phyloP scores from a whole-genome alignment of 2,329 filamentous ascomycete genomes.

The Xylariaceae sp. region DNA sequence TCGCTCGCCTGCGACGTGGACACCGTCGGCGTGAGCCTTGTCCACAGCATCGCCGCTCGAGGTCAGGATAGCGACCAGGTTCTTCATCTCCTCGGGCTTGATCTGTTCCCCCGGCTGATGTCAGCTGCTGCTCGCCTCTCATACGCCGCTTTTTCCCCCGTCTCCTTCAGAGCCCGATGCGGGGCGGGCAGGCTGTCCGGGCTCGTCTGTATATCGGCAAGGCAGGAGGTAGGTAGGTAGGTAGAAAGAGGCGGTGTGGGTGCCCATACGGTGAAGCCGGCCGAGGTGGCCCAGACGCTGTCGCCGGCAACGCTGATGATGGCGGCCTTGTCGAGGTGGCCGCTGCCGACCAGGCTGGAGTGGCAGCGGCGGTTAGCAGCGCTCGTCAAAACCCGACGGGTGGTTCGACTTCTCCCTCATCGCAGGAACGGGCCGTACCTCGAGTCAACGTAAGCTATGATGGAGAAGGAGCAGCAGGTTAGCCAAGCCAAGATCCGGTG shows the following conservation, averaged over 20 bases:
- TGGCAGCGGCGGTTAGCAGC: slow-evolving; percentile 3
- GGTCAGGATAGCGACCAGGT: slow-evolving; percentile 44
- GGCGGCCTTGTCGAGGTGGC: slow-evolving; percentile 75
- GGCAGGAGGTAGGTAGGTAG: neutral
- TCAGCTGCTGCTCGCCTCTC: too few relatives aligned
- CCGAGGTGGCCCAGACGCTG: slow-evolving; percentile 67
- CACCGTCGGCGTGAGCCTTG: slow-evolving; percentile 62
- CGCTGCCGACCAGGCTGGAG: slow-evolving; percentile 67
- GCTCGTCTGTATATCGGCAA: too few relatives aligned
- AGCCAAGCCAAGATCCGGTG: too few relatives aligned
- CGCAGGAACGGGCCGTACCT: slow-evolving; percentile 39
- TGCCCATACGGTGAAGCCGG: slow-evolving; percentile 62
- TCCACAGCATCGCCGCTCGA: slow-evolving; percentile 43
- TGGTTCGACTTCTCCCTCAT: too few relatives aligned
- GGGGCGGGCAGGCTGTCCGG: neutral
- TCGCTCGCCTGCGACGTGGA: slow-evolving; percentile 69
- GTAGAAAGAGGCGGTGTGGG: neutral
- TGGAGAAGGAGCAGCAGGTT: slow-evolving; percentile 10
- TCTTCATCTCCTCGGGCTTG: slow-evolving; percentile 52
- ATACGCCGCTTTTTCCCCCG: too few relatives aligned
- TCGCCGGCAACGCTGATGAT: slow-evolving; percentile 77
- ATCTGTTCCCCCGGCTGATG: slow-evolving; percentile 33
- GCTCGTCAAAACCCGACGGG: too few relatives aligned
- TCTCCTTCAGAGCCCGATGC: too few relatives aligned
- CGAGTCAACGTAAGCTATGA: slow-evolving; percentile 50